Evolutionary conservation across 2,329 filamentous ascomycete species (phyloP), one percentile per base, ranked within the genome.

Genomic region (Fusarium sp.): DNA sequence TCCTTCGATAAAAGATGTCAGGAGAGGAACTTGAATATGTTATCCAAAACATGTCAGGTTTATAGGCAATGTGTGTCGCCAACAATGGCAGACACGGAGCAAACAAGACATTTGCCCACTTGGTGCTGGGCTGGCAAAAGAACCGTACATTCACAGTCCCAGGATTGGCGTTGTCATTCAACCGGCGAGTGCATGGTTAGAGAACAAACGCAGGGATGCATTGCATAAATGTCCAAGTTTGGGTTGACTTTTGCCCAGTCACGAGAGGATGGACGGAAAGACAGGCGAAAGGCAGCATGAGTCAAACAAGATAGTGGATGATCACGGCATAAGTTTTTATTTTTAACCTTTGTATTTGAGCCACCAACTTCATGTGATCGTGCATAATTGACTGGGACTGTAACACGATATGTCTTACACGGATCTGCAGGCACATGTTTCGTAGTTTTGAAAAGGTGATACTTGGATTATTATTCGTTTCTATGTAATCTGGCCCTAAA

Each of bases 1-100:
- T 90, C 80, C 85, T 90, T 70, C 79, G 78, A 76, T 82, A 78
- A 79, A 66, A 49, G 55, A 21, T 26, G 48, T 18, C 23, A 49
- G 42, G 44, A 44, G 52, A 62, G 49, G 43, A 42, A 41, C 34
- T 42, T 45, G 44, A 34, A 30, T n/a, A 50, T 43, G 41, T 42
- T 42, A 46, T 55, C 34, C 58, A 25, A 45, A 42, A 16, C 49
- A 49, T 70, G 58, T 63, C 59, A 48, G 52, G 52, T 55, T 34
- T 31, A 23, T 41, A 49, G 23, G 44, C 43, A 49, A 59, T 59
- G 42, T 30, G 64, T 64, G 42, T 52, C 28, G 41, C 34, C 34
- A 28, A 55, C 31, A 43, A 48, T 30, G 51, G 53, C 42, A 64
- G 44, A 52, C 39, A 67, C 43, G n/a, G 31, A 48, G 45, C 64